Base-by-base conservation (phyloP, 108 stramenopile genomes). In the Stephanodiscus minutulus region DNA sequence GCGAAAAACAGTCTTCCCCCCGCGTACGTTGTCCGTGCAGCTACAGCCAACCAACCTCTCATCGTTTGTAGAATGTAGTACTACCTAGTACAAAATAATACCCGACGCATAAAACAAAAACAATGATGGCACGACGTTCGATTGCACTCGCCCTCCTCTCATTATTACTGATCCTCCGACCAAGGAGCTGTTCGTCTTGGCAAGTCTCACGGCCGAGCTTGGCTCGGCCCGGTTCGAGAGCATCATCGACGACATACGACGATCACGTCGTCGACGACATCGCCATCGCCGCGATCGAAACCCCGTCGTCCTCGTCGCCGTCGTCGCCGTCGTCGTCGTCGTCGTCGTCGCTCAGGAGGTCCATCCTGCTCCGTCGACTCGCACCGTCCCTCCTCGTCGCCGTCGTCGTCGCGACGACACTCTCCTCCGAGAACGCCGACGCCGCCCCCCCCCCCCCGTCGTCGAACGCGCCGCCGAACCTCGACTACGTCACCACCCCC, bases 401-500 rank as follows among this genome's bases (percentile, higher is more conserved):
- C 29, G 29, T 54, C 50, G 20, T 61, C 36, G 49, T 29, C 7
- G 31, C 58, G 15, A 37, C 64, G 3, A 43, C 52, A 12, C 55
- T 57, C 28, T 49, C 47, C 50, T 12, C 67, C 11, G 21, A 66
- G n/a, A 65, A 37, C 50, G 52, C 71, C 33, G 55, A 55, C 52
- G 68, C 76, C 47, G 57, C 68, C 48, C 22, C 66, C 0, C 28
- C 61, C 4, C 17, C 61, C 0, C 21, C 47, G 15, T 24, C 61
- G 2, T 21, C 47, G 5, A n/a, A 17, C 3, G 35, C 48, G 25
- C 18, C 50, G 10, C 43, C 69, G 21, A 48, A 66, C 64, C 68
- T 77, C 8, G 43, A 67, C 24, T 72, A 62, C 50, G 73, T 63
- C 39, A 69, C 83, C 27, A 66, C 82, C 13, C 46, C 79, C 46